A percentile compares a stretch with the other conserved stretches of the same genome.
Evolutionary conservation across 768 basidiomycete genomes (phyloP).

Genomic region (Steccherinum ochraceum): DNA sequence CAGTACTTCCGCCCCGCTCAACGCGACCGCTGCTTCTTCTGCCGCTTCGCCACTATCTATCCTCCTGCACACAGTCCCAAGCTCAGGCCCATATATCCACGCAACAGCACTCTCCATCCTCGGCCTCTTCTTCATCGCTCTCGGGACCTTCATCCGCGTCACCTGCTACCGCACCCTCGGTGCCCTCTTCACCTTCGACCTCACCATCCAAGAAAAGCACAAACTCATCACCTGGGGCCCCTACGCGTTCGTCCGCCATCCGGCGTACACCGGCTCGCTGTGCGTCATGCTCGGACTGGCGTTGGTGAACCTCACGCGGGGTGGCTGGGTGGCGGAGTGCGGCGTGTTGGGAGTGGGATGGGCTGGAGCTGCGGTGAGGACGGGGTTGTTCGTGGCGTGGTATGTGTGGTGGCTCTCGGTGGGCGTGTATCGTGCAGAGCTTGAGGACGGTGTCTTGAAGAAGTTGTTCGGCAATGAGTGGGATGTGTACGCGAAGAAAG

Average conservation of each 20-base stretch:
- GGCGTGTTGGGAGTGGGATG: slow-evolving; percentile 4
- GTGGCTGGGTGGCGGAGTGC: slow-evolving; percentile 14
- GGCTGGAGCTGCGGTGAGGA: neutral
- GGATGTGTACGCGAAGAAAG: slow-evolving; percentile 12
- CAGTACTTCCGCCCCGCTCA: neutral
- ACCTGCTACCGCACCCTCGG: slow-evolving; percentile 28
- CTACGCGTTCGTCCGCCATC: slow-evolving; percentile 30
- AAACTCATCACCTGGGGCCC: slow-evolving; percentile 28
- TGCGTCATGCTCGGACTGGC: slow-evolving; percentile 10
- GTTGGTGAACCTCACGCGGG: slow-evolving; percentile 11
- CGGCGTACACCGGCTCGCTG: slow-evolving; percentile 23
- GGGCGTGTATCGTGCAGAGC: slow-evolving; percentile 3
- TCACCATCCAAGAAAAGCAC: slow-evolving; percentile 25
- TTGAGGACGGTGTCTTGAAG: slow-evolving; percentile 12
- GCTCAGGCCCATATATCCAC: neutral
- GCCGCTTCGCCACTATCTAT: too few species aligned
- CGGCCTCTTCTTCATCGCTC: slow-evolving; percentile 6
- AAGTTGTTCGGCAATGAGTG: slow-evolving; percentile 15
- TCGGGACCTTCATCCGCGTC: slow-evolving; percentile 11
- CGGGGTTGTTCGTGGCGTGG: neutral
- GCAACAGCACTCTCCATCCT: slow-evolving; percentile 2
- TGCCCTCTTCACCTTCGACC: slow-evolving; percentile 29
- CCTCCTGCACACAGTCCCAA: too few species aligned
- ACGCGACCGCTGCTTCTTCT: neutral
- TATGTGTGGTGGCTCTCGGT: slow-evolving; percentile 9